Base-by-base conservation (phyloP, 495 filamentous ascomycete genomes). In the Podospora australis region DNA sequence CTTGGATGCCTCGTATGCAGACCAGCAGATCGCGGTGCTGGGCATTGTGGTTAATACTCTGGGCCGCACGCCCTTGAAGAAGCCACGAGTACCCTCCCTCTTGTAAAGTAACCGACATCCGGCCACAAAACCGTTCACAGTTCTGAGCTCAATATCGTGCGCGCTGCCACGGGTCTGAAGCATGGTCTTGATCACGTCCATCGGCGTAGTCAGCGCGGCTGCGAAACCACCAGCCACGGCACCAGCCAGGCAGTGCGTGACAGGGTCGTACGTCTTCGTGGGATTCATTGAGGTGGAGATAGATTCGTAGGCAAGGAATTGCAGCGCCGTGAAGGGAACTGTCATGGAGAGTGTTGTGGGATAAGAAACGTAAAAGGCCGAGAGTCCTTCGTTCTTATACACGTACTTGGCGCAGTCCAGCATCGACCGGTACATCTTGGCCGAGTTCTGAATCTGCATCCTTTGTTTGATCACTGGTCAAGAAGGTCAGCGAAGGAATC, bases 331-430 rank as follows among this genome's bases (percentile, higher is more conserved):
- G 69, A 96, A 96, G 7, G 92, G 92, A 21, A 99, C 88, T 8
- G 91, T 97, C 94, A 99, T 99, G 66, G 86, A 91, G 17, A 99
- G 75, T 8, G 92, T 97, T 19, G 94, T 99, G 7, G 92, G 92
- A 66, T 99, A 99, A 36, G 92, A 99, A 58, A 97, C 81, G 74
- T 97, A 99, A 74, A 99, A 99, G 32, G 92, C 92, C 17, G 79
- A 76, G 40, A 97, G 65, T 25, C 92, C 92, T 67, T 99, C 92
- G 44, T 80, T 83, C 52, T 74, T 79, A 71, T 95, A 96, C 42
- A 97, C 83, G 41, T 85, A 79, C 60, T 73, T 78, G 25, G 90
- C 89, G 74, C 92, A 99, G 62, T 96, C 84, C 30, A 71, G 57
- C 63, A 96, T 81, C 7, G 82, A 87, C 58, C 80, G 83, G 69